Evolutionary conservation across 2,329 filamentous ascomycete genomes (phyloP).

Genomic region (Aspergillus udagawae): DNA sequence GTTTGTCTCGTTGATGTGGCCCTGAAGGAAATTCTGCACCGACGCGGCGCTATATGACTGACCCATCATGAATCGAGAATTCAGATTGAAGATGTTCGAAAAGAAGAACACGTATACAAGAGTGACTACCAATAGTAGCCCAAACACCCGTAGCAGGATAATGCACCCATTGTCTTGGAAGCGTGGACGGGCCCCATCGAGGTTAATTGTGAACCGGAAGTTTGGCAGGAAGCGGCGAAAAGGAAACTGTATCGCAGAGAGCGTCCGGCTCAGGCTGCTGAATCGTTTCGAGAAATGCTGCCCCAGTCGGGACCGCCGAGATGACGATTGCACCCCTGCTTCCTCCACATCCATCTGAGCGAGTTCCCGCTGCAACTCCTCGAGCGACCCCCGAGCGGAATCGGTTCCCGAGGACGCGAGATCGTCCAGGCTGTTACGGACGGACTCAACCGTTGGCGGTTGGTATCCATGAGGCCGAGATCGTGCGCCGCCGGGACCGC

Average conservation of each 20-base stretch:
- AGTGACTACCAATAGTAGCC: constrained; percentile 68
- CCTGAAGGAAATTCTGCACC: constrained; percentile 70
- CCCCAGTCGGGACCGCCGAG: constrained; percentile 39
- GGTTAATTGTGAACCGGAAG: constrained; percentile 38
- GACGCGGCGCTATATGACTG: constrained; percentile 80
- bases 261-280: constrained; percentile 51
- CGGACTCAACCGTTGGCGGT: constrained; percentile 78
- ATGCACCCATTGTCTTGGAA: constrained; percentile 56
- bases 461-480: constrained; percentile 61
- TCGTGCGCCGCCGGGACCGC: constrained; percentile 35
- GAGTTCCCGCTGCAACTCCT: constrained; percentile 73
- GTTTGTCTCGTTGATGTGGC: constrained; percentile 63
- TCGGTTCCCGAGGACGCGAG: constrained; percentile 52
- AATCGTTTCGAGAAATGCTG: constrained; percentile 55
- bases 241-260: constrained; percentile 55
- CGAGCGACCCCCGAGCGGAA: constrained; percentile 52
- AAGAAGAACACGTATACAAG: constrained; percentile 83
- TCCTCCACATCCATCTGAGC: constrained; percentile 87
- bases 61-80: constrained; percentile 59
- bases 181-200: constrained; percentile 29
- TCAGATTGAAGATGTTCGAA: constrained; percentile 72
- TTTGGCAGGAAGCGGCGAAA: constrained; percentile 44
- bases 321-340: constrained; percentile 38
- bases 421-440: constrained; percentile 58
- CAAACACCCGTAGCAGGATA: constrained; percentile 68